Conservation (phyloP, 768 basidiomycete genomes). For the Russula griseocarnosa region DNA sequence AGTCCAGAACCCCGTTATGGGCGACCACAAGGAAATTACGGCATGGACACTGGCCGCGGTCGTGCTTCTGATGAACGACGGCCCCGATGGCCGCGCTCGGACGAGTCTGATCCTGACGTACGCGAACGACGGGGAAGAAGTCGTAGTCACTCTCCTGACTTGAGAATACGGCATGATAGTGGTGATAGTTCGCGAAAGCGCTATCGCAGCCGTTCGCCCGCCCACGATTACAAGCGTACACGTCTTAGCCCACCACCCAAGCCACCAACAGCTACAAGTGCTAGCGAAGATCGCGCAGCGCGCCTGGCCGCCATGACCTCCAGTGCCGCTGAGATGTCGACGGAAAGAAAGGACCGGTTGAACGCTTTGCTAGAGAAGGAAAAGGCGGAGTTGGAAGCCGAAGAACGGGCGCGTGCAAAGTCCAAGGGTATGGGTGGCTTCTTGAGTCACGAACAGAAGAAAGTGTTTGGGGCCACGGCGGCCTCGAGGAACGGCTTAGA, state of each 20-base stretch:
- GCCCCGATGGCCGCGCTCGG: slow-evolving; percentile 47
- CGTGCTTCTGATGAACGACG: slow-evolving; percentile 35
- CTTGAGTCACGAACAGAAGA: slow-evolving; percentile 78
- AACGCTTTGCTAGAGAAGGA: slow-evolving; percentile 67
- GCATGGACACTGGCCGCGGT: slow-evolving; percentile 24
- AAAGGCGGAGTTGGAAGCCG: slow-evolving; percentile 69
- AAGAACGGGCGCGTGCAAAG: slow-evolving; percentile 62
- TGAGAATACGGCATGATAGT: slow-evolving; percentile 30
- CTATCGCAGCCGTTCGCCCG: slow-evolving; percentile 38
- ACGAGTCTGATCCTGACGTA: slow-evolving; percentile 45
- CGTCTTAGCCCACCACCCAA: slow-evolving; percentile 43
- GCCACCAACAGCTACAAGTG: slow-evolving; percentile 26
- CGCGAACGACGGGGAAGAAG: slow-evolving; percentile 31
- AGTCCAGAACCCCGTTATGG: slow-evolving; percentile 21
- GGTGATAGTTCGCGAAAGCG: slow-evolving; percentile 37
- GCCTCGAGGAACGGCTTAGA: slow-evolving; percentile 72
- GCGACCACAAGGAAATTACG: slow-evolving; percentile 27
- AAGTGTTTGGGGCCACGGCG: slow-evolving; percentile 76
- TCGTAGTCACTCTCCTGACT: slow-evolving; percentile 32
- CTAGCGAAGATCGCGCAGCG: slow-evolving; percentile 61
- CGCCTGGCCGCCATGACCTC: slow-evolving; percentile 88
- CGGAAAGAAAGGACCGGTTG: slow-evolving; percentile 69
- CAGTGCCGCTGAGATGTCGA: slow-evolving; percentile 62
- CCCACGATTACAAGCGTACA: slow-evolving; percentile 44
- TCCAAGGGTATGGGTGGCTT: slow-evolving; percentile 79